Percentiles rank a stretch among this genome's conserved stretches.
Evolutionary conservation across 805 yeast species (phyloP).

Genomic region (Pichia membranifaciens): DNA sequence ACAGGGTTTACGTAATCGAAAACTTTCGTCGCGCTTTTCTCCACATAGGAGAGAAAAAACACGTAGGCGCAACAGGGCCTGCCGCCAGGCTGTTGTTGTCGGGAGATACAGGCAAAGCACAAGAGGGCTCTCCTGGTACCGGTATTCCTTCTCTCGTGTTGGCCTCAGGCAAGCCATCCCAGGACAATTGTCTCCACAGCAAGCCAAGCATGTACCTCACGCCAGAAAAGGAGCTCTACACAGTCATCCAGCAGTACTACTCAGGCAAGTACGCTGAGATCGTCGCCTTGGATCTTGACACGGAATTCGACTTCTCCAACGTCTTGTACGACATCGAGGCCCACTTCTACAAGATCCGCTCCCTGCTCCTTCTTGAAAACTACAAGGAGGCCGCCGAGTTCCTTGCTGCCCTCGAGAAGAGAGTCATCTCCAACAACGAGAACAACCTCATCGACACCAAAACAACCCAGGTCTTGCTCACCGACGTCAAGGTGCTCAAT

Average conservation of each 20-base stretch:
- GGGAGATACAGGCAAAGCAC: too few relatives aligned
- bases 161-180: too few relatives aligned
- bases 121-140: too few relatives aligned
- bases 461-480: slow-evolving; percentile 2
- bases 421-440: neutral
- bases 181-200: neutral
- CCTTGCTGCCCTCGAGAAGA: neutral
- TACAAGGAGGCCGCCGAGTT: neutral
- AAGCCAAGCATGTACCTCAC: slow-evolving; percentile 15
- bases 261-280: slow-evolving; percentile 22
- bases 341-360: slow-evolving; percentile 22
- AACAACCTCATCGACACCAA: slow-evolving; percentile 4
- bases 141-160: too few relatives aligned
- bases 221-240: slow-evolving; percentile 26
- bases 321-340: slow-evolving; percentile 24
- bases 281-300: slow-evolving; percentile 16
- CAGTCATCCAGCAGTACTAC: slow-evolving; percentile 27
- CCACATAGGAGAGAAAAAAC: too few relatives aligned
- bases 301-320: slow-evolving; percentile 24
- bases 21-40: too few relatives aligned
- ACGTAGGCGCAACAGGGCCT: too few relatives aligned
- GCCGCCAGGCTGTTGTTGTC: too few relatives aligned
- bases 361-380: slow-evolving; percentile 9
- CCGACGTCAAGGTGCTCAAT: slow-evolving; percentile 5
- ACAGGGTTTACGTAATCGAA: slow-evolving; percentile 2